Percentiles rank a stretch among this genome's conserved stretches.
Conservation (phyloP, 2,329 filamentous ascomycete species). For the Colletotrichum incanum region DNA sequence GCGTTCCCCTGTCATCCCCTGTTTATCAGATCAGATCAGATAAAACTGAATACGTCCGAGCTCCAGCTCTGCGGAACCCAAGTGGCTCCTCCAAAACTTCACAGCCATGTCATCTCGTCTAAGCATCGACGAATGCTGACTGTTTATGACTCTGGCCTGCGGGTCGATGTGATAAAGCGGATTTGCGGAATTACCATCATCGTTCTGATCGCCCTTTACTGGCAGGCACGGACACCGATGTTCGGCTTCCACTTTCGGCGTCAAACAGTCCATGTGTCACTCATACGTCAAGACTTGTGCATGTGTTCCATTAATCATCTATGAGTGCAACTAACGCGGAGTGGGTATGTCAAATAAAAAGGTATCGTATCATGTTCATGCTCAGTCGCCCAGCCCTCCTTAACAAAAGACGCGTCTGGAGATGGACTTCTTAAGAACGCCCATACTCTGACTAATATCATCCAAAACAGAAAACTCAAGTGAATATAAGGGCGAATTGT, state of each 20-base stretch:
- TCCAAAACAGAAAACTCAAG: not conserved
- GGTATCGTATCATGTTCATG: slow-evolving; percentile 18
- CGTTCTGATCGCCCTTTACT: not conserved
- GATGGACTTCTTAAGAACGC: not conserved
- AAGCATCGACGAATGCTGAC: slow-evolving; percentile 19
- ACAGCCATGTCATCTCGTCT: slow-evolving; percentile 12
- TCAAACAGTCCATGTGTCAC: slow-evolving; percentile 14
- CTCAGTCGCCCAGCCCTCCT: slow-evolving; percentile 11
- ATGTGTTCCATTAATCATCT: slow-evolving; percentile 18
- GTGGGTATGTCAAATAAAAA: slow-evolving; percentile 19
- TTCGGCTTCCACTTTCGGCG: not conserved
- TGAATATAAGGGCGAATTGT: not conserved
- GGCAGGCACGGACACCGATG: slow-evolving; percentile 6
- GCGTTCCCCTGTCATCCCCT: slow-evolving; percentile 4
- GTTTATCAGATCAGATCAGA: slow-evolving; percentile 41
- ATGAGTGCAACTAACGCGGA: not conserved
- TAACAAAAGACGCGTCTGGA: not conserved
- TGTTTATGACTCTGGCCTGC: slow-evolving; percentile 7
- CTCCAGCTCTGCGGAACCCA: slow-evolving; percentile 8
- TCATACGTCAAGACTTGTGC: slow-evolving; percentile 5
- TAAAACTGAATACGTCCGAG: slow-evolving; percentile 31
- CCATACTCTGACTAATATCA: not conserved
- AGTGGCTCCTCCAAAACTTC: slow-evolving; percentile 16
- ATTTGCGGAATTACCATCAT: slow-evolving; percentile 14
- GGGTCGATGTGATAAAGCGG: slow-evolving; percentile 15